Conservation (phyloP, 2,329 filamentous ascomycete species). For the Cytospora leucostoma region DNA sequence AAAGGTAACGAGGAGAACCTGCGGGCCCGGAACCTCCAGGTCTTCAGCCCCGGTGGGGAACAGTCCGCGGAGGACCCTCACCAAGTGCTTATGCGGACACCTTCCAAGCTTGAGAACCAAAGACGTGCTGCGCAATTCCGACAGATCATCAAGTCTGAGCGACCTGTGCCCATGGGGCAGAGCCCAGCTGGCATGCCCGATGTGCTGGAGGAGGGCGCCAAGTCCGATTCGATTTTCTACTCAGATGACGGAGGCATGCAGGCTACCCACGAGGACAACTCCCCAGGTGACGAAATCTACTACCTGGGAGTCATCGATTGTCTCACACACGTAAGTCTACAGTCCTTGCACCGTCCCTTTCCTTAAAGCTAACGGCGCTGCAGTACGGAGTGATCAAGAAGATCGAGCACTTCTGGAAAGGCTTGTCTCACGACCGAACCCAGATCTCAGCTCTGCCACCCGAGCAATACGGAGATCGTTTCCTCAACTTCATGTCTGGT, state of each 20-base stretch:
- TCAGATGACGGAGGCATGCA: slow-evolving; percentile 90
- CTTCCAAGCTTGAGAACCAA: slow-evolving; percentile 88
- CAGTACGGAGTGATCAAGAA: slow-evolving; percentile 95
- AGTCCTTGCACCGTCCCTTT: not conserved
- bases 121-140: slow-evolving; percentile 88
- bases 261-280: slow-evolving; percentile 88
- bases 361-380: slow-evolving; percentile 26
- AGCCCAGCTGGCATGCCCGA: slow-evolving; percentile 85
- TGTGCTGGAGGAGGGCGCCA: slow-evolving; percentile 74
- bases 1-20: slow-evolving; percentile 95
- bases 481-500: slow-evolving; percentile 86
- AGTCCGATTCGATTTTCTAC: slow-evolving; percentile 79
- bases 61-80: slow-evolving; percentile 55
- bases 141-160: slow-evolving; percentile 89
- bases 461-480: slow-evolving; percentile 88
- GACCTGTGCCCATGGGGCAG: slow-evolving; percentile 89
- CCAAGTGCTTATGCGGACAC: slow-evolving; percentile 77
- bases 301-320: slow-evolving; percentile 99
- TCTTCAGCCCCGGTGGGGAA: slow-evolving; percentile 88
- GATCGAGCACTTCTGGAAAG: slow-evolving; percentile 96
- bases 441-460: slow-evolving; percentile 94
- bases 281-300: slow-evolving; percentile 87
- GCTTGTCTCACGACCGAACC: slow-evolving; percentile 76
- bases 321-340: slow-evolving; percentile 80
- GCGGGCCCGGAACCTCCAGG: slow-evolving; percentile 82